A percentile compares a stretch with the other conserved stretches of the same genome.
Evolutionary conservation across 306 rosid genomes (phyloP).

Genomic region (Cucumis melo): DNA sequence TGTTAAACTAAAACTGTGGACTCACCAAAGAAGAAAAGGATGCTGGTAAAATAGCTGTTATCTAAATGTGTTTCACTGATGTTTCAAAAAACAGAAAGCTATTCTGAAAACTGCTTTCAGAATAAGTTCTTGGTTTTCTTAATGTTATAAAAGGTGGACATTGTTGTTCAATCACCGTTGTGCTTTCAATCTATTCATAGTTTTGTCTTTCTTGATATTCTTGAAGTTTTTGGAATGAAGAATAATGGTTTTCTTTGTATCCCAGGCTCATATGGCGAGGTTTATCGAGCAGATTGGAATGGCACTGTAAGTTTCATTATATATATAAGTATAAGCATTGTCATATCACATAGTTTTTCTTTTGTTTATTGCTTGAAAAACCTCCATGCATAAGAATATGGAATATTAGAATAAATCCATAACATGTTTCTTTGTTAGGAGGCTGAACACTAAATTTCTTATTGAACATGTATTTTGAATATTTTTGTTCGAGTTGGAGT

Average conservation of each 20-base stretch:
- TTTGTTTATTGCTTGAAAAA: neutral
- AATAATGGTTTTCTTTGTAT: slow-evolving; percentile 5
- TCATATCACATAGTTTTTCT: neutral
- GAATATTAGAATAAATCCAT: neutral
- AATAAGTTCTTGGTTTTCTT: neutral
- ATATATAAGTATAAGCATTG: neutral
- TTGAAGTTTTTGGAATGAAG: neutral
- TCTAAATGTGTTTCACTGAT: neutral
- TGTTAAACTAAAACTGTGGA: neutral
- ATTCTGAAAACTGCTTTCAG: neutral
- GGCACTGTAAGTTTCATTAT: slow-evolving; percentile 67
- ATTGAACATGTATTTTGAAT: neutral
- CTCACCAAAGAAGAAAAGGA: neutral
- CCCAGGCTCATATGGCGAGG: slow-evolving; percentile 26
- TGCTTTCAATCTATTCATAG: neutral
- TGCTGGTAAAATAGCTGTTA: neutral
- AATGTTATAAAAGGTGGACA: neutral
- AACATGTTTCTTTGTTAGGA: neutral
- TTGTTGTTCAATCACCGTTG: neutral
- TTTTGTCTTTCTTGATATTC: neutral
- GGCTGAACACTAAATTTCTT: neutral
- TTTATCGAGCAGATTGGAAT: slow-evolving; percentile 17
- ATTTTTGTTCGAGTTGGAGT: slow-evolving; percentile 8
- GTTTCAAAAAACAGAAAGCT: neutral
- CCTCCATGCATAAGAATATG: neutral